phyloP scores from a whole-genome alignment of 1,284 basidiomycete genomes.

The Tilletia indica region DNA sequence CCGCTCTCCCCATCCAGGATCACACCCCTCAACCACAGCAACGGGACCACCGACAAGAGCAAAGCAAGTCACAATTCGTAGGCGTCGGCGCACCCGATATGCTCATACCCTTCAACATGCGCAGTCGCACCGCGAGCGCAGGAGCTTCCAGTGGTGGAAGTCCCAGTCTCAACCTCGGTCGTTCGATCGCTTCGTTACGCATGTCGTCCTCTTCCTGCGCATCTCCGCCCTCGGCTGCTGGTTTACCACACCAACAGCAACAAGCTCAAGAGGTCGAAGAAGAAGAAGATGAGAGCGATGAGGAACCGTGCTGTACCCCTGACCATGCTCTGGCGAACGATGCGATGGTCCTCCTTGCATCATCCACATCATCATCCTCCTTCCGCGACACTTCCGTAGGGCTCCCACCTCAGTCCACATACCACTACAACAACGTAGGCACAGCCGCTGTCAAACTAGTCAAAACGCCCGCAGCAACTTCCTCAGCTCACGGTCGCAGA shows the following conservation, averaged over 20 bases:
- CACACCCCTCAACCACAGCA: slow-evolving; percentile 1
- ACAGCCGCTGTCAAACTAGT: not conserved
- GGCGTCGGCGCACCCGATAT: slow-evolving; percentile 7
- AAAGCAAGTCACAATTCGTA: not conserved
- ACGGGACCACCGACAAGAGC: not conserved
- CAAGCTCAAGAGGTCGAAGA: not conserved
- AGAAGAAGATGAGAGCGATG: slow-evolving; percentile 10
- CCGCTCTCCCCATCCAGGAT: not conserved
- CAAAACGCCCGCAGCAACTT: slow-evolving; percentile 3
- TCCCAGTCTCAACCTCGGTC: slow-evolving; percentile 6
- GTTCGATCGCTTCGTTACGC: not conserved
- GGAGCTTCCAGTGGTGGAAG: not conserved
- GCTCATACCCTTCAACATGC: slow-evolving; percentile 13
- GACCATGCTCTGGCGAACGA: slow-evolving; percentile 11
- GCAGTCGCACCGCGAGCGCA: slow-evolving; percentile 1
- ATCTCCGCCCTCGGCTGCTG: not conserved
- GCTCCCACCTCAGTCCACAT: not conserved
- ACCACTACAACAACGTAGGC: not conserved
- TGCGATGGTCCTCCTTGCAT: slow-evolving; percentile 10
- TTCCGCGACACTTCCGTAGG: slow-evolving; percentile 14
- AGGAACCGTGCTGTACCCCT: slow-evolving; percentile 16
- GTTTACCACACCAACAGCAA: not conserved
- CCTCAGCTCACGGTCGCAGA: not conserved
- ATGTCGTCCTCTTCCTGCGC: not conserved
- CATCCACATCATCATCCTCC: not conserved